These are phyloP conservation scores for Emmonsia crescens DNA, from an alignment of 2,329 filamentous ascomycete species.

Conservation along the genomic window DNA sequence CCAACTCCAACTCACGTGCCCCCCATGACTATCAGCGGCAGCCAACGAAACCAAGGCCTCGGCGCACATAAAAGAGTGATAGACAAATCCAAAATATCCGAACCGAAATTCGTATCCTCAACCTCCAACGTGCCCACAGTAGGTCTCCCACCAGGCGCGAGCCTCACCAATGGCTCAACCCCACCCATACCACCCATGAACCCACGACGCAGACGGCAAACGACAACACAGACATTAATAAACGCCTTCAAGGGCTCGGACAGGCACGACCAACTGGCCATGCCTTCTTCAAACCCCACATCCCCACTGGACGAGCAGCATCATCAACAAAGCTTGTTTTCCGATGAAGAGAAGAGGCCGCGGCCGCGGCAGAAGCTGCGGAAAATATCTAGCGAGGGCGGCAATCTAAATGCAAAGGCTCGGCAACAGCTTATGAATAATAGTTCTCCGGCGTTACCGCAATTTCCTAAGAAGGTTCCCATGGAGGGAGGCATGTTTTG, in stretches of 20 bases:
- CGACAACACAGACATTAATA: conserved; percentile 32
- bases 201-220: conserved; percentile 44
- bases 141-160: conserved; percentile 46
- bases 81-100: conserved; percentile 52
- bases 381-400: conserved; percentile 42
- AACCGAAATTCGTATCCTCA: conserved; percentile 42
- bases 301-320: conserved; percentile 22
- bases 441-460: conserved; percentile 22
- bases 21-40: conserved; percentile 18
- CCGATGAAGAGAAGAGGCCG: conserved; percentile 31
- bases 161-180: conserved; percentile 41
- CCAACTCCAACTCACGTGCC: conserved; percentile 18
- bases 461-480: conserved; percentile 21
- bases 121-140: conserved; percentile 50
- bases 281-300: conserved; percentile 9
- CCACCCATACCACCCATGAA: conserved; percentile 51
- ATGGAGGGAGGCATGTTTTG: conserved; percentile 31
- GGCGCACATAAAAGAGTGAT: conserved; percentile 44
- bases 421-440: conserved; percentile 28
- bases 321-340: conserved; percentile 28
- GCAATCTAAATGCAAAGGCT: conserved; percentile 36
- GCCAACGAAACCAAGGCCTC: conserved; percentile 20
- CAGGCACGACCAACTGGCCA: conserved; percentile 20
- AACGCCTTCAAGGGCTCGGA: conserved; percentile 28
- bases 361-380: conserved; percentile 32